These are phyloP conservation scores for Metschnikowia reukaufii DNA, from an alignment of 805 yeast genomes.

Conservation along the genomic window DNA sequence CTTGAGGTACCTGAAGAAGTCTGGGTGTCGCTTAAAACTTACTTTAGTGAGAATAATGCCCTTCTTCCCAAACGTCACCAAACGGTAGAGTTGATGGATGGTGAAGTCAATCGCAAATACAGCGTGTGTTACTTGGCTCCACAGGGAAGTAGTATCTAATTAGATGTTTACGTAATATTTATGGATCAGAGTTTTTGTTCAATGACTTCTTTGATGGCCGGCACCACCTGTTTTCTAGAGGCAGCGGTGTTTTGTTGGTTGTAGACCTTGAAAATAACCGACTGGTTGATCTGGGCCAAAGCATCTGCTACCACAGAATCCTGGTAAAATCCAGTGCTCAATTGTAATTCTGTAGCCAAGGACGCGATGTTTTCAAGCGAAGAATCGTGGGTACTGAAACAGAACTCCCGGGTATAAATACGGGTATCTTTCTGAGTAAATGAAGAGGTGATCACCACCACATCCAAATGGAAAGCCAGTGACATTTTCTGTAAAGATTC, in stretches of 20 bases:
- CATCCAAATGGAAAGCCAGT: conserved; percentile 26
- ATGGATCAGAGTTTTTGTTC: conserved; percentile 17
- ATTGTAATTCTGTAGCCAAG: conserved; percentile 24
- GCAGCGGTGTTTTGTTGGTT: conserved; percentile 57
- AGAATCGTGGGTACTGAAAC: conserved; percentile 23
- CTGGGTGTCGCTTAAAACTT: conserved; percentile 8
- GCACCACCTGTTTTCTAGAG: conserved; percentile 87
- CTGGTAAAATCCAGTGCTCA: conserved; percentile 28
- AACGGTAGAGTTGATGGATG: conserved; percentile 12
- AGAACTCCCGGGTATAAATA: conserved; percentile 36
- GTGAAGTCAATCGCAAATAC: conserved; percentile 17
- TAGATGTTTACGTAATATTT: background rate
- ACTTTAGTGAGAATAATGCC: conserved; percentile 10
- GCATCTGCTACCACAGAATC: conserved; percentile 15
- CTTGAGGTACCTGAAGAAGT: conserved; percentile 15
- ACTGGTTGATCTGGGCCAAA: conserved; percentile 16
- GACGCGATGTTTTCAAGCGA: conserved; percentile 23
- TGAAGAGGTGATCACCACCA: conserved; percentile 39
- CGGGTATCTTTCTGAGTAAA: conserved; percentile 34
- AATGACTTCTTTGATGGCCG: conserved; percentile 43
- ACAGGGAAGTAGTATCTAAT: background rate
- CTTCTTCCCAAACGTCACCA: conserved; percentile 9
- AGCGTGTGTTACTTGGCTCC: conserved; percentile 27
- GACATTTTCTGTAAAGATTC: conserved; percentile 23
- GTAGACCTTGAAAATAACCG: conserved; percentile 25